These are phyloP conservation scores for Lojkania enalia DNA, from an alignment of 2,329 filamentous ascomycete species.

Conservation along the genomic window DNA sequence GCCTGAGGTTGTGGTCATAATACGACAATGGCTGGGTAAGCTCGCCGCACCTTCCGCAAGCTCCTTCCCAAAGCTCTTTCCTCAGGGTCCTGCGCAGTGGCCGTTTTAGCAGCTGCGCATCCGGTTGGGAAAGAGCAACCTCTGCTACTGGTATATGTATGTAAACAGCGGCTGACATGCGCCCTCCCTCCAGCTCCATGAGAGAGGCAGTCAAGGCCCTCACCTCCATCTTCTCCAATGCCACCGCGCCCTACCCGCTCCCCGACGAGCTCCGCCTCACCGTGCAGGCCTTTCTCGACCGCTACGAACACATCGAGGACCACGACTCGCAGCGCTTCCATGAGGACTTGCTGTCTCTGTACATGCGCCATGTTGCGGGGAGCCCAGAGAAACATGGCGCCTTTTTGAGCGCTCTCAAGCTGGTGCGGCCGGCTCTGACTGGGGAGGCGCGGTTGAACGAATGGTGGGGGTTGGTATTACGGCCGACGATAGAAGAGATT, in stretches of 20 bases:
- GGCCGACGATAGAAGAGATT: constrained; percentile 60
- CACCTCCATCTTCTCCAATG: constrained; percentile 47
- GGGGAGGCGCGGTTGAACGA: constrained; percentile 65
- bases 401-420: constrained; percentile 70
- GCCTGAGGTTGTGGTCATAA: constrained; percentile 2
- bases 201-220: constrained; percentile 54
- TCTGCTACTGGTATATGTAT: too few species aligned
- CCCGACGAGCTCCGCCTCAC: constrained; percentile 65
- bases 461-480: constrained; percentile 71
- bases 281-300: constrained; percentile 69
- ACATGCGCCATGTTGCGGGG: constrained; percentile 64
- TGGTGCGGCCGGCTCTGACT: constrained; percentile 65
- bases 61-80: neutral
- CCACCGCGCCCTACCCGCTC: constrained; percentile 57
- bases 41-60: neutral
- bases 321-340: constrained; percentile 70
- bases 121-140: too few species aligned
- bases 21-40: constrained; percentile 30
- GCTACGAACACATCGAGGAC: constrained; percentile 69
- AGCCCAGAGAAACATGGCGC: constrained; percentile 61
- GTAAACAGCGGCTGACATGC: neutral
- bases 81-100: neutral
- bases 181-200: constrained; percentile 48
- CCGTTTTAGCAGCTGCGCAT: neutral
- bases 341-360: constrained; percentile 70